phyloP scores from a whole-genome alignment of 192 early-diverging fungal species.

The Cetraspora pellucida region DNA sequence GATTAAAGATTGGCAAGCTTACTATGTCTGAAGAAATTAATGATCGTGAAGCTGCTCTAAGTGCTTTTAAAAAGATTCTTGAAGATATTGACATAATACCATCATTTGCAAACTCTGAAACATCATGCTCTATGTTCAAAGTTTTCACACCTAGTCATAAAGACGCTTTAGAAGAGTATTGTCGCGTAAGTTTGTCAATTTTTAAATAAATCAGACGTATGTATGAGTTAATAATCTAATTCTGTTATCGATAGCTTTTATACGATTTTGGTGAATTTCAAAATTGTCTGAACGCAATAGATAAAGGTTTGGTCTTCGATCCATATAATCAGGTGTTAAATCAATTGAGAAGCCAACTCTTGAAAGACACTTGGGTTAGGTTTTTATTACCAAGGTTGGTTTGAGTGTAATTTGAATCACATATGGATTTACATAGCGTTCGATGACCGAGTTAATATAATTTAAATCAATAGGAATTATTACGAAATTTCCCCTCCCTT shows the following conservation, averaged over 20 bases:
- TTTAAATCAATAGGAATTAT: slow-evolving; percentile 19
- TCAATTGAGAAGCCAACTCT: slow-evolving; percentile 23
- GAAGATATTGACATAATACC: not conserved
- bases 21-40: slow-evolving; percentile 12
- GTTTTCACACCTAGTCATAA: not conserved
- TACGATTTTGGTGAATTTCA: slow-evolving; percentile 13
- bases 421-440: not conserved
- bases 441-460: not conserved
- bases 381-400: not conserved
- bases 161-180: slow-evolving; percentile 3
- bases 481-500: slow-evolving; percentile 8
- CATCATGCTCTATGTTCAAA: too few relatives aligned
- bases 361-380: slow-evolving; percentile 22
- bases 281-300: not conserved
- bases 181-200: not conserved
- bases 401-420: too few relatives aligned
- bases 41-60: not conserved
- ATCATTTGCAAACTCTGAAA: not conserved
- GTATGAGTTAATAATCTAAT: not conserved
- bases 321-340: slow-evolving; percentile 12
- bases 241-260: slow-evolving; percentile 1
- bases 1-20: slow-evolving; percentile 13
- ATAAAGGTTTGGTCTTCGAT: slow-evolving; percentile 25
- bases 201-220: not conserved
- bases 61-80: slow-evolving; percentile 6